Evolutionary conservation across 2,329 filamentous ascomycete species (phyloP).

Genomic region (Trichothecium roseum): DNA sequence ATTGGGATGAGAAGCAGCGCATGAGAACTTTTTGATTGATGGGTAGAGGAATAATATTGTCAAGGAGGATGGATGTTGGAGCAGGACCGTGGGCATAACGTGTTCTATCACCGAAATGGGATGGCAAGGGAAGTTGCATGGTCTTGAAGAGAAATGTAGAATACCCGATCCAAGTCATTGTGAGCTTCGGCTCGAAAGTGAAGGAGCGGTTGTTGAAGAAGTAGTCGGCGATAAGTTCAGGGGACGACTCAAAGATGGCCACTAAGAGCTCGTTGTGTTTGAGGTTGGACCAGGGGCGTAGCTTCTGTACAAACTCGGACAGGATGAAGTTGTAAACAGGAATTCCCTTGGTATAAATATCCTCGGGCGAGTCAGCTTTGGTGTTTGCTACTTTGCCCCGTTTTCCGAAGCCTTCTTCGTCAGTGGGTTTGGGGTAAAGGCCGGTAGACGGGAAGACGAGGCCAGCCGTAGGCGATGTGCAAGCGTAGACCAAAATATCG

Average conservation of each 20-base stretch:
- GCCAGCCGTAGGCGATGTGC: slow-evolving; percentile 63
- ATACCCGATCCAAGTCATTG: slow-evolving; percentile 90
- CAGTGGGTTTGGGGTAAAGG: slow-evolving; percentile 70
- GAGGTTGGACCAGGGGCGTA: slow-evolving; percentile 74
- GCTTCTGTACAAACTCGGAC: slow-evolving; percentile 64
- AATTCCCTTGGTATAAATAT: slow-evolving; percentile 54
- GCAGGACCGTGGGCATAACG: slow-evolving; percentile 59
- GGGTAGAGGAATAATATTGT: slow-evolving; percentile 77
- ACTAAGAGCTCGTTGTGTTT: slow-evolving; percentile 75
- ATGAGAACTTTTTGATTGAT: slow-evolving; percentile 70
- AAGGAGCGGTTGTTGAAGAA: slow-evolving; percentile 74
- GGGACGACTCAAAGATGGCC: slow-evolving; percentile 68
- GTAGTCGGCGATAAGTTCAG: slow-evolving; percentile 82
- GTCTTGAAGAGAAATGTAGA: slow-evolving; percentile 78
- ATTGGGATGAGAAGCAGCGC: slow-evolving; percentile 68
- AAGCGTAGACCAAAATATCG: slow-evolving; percentile 63
- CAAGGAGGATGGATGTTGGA: slow-evolving; percentile 66
- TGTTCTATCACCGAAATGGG: slow-evolving; percentile 56
- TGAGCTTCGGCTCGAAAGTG: slow-evolving; percentile 81
- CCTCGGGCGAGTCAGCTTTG: slow-evolving; percentile 60
- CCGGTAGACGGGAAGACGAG: slow-evolving; percentile 67
- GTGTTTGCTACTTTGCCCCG: slow-evolving; percentile 35
- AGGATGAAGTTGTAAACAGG: slow-evolving; percentile 72
- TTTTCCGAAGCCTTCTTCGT: slow-evolving; percentile 26
- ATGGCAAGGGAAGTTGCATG: slow-evolving; percentile 64